phyloP scores from a whole-genome alignment of 1,139 yeast genomes.

The Magnusiomyces fungicola region DNA sequence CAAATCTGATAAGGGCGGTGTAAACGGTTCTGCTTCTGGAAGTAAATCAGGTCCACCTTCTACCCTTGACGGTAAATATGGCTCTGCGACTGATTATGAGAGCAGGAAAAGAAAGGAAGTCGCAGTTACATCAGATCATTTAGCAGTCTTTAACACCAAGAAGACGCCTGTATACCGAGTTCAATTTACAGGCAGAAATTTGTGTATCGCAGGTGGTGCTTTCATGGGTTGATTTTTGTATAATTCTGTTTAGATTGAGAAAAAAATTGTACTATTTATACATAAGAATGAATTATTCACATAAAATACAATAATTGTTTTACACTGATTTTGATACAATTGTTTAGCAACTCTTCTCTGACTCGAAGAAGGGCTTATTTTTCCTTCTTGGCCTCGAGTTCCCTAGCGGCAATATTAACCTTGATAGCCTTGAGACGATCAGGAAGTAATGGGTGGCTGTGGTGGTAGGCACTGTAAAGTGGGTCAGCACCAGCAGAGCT shows the following conservation, averaged over 20 bases:
- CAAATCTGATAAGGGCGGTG: slow-evolving; percentile 14
- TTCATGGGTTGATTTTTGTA: slow-evolving; percentile 45
- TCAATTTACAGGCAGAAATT: slow-evolving; percentile 81
- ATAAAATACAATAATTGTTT: too few relatives aligned
- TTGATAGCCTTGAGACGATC: slow-evolving; percentile 73
- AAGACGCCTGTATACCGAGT: slow-evolving; percentile 92
- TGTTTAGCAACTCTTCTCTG: too few relatives aligned
- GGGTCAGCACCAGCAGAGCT: slow-evolving; percentile 82
- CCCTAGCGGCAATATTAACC: slow-evolving; percentile 14
- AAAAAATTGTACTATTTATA: too few relatives aligned
- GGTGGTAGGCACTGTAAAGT: slow-evolving; percentile 80
- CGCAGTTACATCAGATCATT: slow-evolving; percentile 77
- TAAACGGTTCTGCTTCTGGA: too few relatives aligned
- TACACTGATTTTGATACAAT: too few relatives aligned
- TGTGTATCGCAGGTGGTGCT: slow-evolving; percentile 92
- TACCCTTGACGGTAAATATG: slow-evolving; percentile 18
- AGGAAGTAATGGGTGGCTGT: slow-evolving; percentile 83
- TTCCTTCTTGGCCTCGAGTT: slow-evolving; percentile 18
- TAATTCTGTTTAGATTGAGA: too few relatives aligned
- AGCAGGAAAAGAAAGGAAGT: slow-evolving; percentile 53
- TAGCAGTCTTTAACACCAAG: slow-evolving; percentile 91
- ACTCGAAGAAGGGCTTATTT: too few relatives aligned
- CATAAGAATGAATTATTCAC: too few relatives aligned
- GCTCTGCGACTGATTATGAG: slow-evolving; percentile 29
- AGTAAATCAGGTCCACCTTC: too few relatives aligned